Percentiles rank a stretch among this genome's conserved stretches.
Evolutionary conservation across 306 rosid genomes (phyloP).

Genomic region (Chamaecrista fasciculata): DNA sequence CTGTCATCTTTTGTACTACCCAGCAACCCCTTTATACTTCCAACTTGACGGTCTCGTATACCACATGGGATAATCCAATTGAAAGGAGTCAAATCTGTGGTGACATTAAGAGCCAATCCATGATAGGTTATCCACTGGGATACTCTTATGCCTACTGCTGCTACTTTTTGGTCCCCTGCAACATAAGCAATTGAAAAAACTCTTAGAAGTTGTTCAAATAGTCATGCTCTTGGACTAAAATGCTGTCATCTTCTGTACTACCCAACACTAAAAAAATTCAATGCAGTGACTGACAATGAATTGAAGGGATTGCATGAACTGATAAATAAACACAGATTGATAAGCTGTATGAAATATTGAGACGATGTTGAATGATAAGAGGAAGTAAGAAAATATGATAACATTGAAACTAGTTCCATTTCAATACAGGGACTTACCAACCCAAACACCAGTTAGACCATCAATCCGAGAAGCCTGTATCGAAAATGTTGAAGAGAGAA

Average conservation of each 20-base stretch:
- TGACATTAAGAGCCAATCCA: constrained; percentile 49
- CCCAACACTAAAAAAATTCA: neutral
- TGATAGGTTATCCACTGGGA: constrained; percentile 47
- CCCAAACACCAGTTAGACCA: constrained; percentile 94
- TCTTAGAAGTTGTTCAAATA: neutral
- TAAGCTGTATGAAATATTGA: neutral
- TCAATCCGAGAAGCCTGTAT: constrained; percentile 68
- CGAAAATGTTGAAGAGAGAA: constrained; percentile 64
- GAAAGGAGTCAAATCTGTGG: constrained; percentile 46
- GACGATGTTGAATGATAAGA: neutral
- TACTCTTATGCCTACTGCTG: neutral
- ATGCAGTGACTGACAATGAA: neutral
- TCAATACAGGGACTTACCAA: constrained; percentile 41
- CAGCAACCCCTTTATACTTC: constrained; percentile 40
- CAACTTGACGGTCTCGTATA: constrained; percentile 46
- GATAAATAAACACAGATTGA: too few species aligned
- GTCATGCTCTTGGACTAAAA: neutral
- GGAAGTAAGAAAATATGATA: neutral
- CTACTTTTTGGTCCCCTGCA: constrained; percentile 1
- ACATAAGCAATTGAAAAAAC: neutral
- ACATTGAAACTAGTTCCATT: neutral
- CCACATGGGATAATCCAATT: constrained; percentile 59
- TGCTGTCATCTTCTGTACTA: neutral
- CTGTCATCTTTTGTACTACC: constrained; percentile 15
- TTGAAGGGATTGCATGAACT: neutral